phyloP scores from a whole-genome alignment of 352 stramenopile genomes.

The Pythium rhizo-oryzae region DNA sequence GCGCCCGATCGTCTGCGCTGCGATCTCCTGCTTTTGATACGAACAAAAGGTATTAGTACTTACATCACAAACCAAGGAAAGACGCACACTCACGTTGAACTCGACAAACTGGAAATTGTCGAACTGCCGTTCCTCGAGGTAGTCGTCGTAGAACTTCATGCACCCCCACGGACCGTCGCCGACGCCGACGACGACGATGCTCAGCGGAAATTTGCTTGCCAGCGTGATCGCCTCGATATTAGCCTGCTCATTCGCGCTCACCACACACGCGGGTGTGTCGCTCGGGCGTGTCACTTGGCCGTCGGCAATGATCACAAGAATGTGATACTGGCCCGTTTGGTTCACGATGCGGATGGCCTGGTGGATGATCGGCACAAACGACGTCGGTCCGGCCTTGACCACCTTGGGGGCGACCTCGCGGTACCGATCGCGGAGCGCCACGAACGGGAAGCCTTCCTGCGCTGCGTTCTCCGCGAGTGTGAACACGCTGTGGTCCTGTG shows the following conservation, averaged over 20 bases:
- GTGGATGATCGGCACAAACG: conserved; percentile 87
- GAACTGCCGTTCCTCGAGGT: conserved; percentile 76
- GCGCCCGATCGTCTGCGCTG: conserved; percentile 34
- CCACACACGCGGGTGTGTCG: conserved; percentile 69
- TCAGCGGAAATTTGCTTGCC: conserved; percentile 78
- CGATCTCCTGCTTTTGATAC: conserved; percentile 50
- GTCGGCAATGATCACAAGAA: conserved; percentile 89
- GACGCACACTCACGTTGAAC: conserved; percentile 45
- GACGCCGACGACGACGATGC: conserved; percentile 83
- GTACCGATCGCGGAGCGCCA: conserved; percentile 70
- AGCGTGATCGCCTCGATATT: conserved; percentile 87
- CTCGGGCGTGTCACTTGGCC: conserved; percentile 85
- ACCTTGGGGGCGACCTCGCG: conserved; percentile 70
- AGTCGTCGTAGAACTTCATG: conserved; percentile 83
- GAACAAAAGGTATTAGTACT: no score
- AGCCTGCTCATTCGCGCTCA: conserved; percentile 87
- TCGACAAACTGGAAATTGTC: conserved; percentile 91
- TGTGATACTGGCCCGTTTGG: conserved; percentile 78
- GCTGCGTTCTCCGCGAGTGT: conserved; percentile 47
- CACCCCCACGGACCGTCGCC: conserved; percentile 82
- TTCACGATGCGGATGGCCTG: conserved; percentile 82
- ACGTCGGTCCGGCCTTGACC: conserved; percentile 82
- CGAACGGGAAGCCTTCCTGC: conserved; percentile 58
- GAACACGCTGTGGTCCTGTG: conserved; percentile 79
- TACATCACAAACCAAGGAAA: no score